These are phyloP conservation scores for Hemisphaericaspora lyxosophila DNA, from an alignment of 1,139 yeast genomes.

Conservation along the genomic window DNA sequence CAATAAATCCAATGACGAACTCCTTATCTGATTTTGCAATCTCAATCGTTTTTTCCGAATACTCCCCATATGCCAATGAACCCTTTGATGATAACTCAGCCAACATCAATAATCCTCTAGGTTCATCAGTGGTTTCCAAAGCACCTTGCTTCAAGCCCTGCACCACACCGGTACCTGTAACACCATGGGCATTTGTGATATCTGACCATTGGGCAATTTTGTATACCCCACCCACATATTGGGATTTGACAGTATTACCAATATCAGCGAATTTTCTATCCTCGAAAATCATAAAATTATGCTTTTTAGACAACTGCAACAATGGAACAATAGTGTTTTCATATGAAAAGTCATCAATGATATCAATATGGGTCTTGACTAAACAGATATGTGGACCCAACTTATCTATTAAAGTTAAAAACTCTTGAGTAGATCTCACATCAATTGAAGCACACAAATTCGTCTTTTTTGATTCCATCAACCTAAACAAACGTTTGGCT, in stretches of 20 bases:
- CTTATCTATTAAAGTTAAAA: conserved; percentile 67
- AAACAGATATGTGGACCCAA: conserved; percentile 91
- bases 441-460: conserved; percentile 97
- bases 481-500: conserved; percentile 67
- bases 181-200: conserved; percentile 96
- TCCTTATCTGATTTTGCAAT: conserved; percentile 85
- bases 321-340: conserved; percentile 79
- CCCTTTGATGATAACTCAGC: conserved; percentile 96
- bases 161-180: conserved; percentile 93
- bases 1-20: conserved; percentile 95
- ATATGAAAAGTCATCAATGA: conserved; percentile 81
- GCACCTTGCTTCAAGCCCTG: conserved; percentile 86
- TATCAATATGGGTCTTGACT: conserved; percentile 93
- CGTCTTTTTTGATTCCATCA: conserved; percentile 80
- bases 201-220: conserved; percentile 93
- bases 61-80: conserved; percentile 87
- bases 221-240: conserved; percentile 87
- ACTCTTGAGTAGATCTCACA: conserved; percentile 74
- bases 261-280: conserved; percentile 98
- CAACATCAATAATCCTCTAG: conserved; percentile 89
- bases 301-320: conserved; percentile 66
- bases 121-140: conserved; percentile 62
- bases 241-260: conserved; percentile 96
- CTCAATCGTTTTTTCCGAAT: conserved; percentile 81
- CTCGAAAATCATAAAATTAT: conserved; percentile 85